Evolutionary conservation across 2,329 filamentous ascomycete species (phyloP).

Genomic region (Zasmidium citrigriseum): DNA sequence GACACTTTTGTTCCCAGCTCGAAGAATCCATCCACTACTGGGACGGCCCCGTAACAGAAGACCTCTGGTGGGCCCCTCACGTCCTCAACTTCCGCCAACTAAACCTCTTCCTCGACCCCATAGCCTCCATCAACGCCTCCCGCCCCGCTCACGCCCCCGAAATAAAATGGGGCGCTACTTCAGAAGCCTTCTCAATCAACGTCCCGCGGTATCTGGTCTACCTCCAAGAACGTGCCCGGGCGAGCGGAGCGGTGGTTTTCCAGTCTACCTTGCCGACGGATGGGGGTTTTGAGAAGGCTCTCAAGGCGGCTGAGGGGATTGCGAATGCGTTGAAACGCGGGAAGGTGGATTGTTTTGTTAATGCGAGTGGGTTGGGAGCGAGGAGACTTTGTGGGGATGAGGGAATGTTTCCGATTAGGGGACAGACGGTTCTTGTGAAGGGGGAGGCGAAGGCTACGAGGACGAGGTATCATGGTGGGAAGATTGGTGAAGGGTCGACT

Average conservation of each 20-base stretch:
- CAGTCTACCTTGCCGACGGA: constrained; percentile 32
- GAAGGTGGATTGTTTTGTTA: constrained; percentile 38
- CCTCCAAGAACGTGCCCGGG: constrained; percentile 33
- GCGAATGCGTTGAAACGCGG: constrained; percentile 8
- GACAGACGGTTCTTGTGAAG: constrained; percentile 49
- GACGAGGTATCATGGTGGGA: constrained; percentile 25
- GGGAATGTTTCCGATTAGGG: constrained; percentile 44
- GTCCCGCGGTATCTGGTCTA: constrained; percentile 40
- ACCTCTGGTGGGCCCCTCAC: constrained; percentile 42
- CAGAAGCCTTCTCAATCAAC: constrained; percentile 40
- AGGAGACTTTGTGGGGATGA: constrained; percentile 37
- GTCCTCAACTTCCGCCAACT: constrained; percentile 37
- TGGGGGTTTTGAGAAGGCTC: constrained; percentile 30
- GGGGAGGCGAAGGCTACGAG: constrained; percentile 40
- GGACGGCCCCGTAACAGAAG: constrained; percentile 27
- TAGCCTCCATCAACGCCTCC: constrained; percentile 24
- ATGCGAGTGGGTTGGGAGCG: constrained; percentile 47
- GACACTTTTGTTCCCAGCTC: constrained; percentile 14
- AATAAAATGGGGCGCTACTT: constrained; percentile 33
- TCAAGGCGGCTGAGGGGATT: constrained; percentile 30
- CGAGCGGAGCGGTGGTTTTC: constrained; percentile 32
- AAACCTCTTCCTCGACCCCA: constrained; percentile 17
- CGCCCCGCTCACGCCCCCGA: constrained; percentile 22
- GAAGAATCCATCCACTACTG: constrained; percentile 32
- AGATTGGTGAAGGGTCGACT: constrained; percentile 31